Base-by-base conservation (phyloP, 1,284 basidiomycete species). In the Apiotrichum mycotoxinovorans region DNA sequence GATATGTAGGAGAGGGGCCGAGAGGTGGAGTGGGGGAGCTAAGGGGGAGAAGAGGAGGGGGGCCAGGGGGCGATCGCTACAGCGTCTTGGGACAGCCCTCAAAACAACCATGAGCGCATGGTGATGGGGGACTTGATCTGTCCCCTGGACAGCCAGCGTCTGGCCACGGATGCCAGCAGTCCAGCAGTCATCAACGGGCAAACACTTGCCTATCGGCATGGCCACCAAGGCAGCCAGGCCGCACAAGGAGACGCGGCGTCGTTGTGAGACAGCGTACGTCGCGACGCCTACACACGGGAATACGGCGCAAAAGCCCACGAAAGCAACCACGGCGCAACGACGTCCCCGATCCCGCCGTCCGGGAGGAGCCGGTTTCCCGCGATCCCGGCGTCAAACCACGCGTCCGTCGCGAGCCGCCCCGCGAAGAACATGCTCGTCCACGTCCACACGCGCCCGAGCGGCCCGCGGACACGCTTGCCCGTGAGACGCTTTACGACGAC, bases 381-480 rank as follows among this genome's bases (percentile, higher is more conserved):
- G 4, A 63, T 51, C 11, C 58, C 61, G 3, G 53, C 62, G 44
- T 72, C 69, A 42, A 76, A 54, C 71, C 73, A 75, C 1, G 67
- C 61, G 11, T 57, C 59, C 10, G 63, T 60, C 12, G 67, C 61
- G n/a, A 64, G 50, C 18, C 64, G 54, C 7, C 62, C 66, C 1
- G 66, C 63, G 8, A 41, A 43, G 12, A 71, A 44, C 44, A 74
- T 62, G 43, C 59, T 68, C 9, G 41, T 30, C 68, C 68, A 70
- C 15, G 61, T 64, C 76, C 76, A 78, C 3, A 71, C 25, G 42
- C 72, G 63, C 0, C 76, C 76, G 22, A 51, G 48, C 18, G 46
- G 22, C 1, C 76, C 76, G 0, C 63, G n/a, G 0, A 78, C 76
- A 11, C 68, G 60, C 9, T 49, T 51, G 3, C 74, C 75, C 14